Percentiles rank a stretch among this genome's conserved stretches.
Evolutionary conservation across 768 basidiomycete genomes (phyloP).

Genomic region (Dacryopinax spathularia): DNA sequence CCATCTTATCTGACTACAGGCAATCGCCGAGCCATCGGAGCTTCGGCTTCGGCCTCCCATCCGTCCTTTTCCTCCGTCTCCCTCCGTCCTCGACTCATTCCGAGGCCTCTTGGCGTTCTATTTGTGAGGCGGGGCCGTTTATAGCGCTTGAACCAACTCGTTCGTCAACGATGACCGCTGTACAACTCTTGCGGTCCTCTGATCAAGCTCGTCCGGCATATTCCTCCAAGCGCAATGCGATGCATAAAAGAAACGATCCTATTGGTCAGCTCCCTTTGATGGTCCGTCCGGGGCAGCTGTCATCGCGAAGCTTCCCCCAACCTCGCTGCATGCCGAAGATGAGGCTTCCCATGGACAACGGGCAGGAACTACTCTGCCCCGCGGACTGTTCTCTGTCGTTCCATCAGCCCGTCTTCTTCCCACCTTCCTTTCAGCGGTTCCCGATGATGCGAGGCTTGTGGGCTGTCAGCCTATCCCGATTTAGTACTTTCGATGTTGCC

Average conservation of each 20-base stretch:
- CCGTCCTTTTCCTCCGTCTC: background rate
- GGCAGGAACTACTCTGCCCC: background rate
- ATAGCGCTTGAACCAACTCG: too few species aligned
- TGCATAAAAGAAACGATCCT: background rate
- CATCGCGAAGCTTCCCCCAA: background rate
- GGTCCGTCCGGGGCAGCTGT: background rate
- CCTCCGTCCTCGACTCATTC: background rate
- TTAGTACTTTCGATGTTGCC: too few species aligned
- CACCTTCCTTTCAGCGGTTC: background rate
- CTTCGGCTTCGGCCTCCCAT: background rate
- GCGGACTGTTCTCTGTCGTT: background rate
- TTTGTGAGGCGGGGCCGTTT: too few species aligned
- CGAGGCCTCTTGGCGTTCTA: background rate
- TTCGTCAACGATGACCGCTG: background rate
- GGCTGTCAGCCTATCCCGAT: too few species aligned
- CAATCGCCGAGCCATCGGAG: constrained; percentile 3
- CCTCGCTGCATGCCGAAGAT: background rate
- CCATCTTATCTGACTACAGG: constrained; percentile 4
- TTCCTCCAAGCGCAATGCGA: background rate
- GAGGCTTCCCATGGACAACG: background rate
- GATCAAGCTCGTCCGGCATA: background rate
- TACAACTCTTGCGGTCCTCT: background rate
- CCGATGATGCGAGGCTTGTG: constrained; percentile 2
- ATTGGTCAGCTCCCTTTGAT: background rate
- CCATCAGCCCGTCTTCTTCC: background rate